Percentiles rank a stretch among this genome's conserved stretches.
Evolutionary conservation across 208 protist genomes (phyloP).

Genomic region (Acanthamoeba healyi): DNA sequence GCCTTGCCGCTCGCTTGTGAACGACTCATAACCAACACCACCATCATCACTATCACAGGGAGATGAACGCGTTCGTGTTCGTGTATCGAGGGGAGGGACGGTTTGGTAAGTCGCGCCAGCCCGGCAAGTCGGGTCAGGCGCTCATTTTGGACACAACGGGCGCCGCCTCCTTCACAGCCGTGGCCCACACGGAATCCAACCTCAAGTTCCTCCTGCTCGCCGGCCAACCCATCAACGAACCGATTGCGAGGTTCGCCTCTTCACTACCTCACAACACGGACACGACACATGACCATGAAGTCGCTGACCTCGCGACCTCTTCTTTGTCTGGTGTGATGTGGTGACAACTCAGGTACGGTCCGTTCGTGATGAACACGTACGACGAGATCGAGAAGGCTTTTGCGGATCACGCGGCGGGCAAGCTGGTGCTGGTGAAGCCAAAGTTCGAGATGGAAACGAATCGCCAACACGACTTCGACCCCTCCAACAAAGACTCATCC

Average conservation of each 20-base stretch:
- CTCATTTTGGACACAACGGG: conserved; percentile 36
- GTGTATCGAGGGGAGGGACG: conserved; percentile 80
- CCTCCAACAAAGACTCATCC: conserved; percentile 47
- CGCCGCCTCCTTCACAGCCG: conserved; percentile 29
- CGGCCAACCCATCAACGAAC: conserved; percentile 91
- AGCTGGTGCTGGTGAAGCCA: conserved; percentile 50
- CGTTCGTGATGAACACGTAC: conserved; percentile 96
- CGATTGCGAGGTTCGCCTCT: conserved; percentile 87
- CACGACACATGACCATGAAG: not conserved
- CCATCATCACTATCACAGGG: not conserved
- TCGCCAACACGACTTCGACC: conserved; percentile 20
- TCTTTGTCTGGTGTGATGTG: not conserved
- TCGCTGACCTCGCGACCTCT: not conserved
- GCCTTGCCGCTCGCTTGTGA: not conserved
- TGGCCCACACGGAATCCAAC: conserved; percentile 17
- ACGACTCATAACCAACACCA: not conserved
- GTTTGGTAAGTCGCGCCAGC: conserved; percentile 78
- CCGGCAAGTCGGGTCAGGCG: conserved; percentile 12
- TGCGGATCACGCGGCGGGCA: conserved; percentile 88
- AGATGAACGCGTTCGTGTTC: conserved; percentile 82
- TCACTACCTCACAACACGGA: too few relatives aligned
- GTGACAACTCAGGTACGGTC: conserved; percentile 93
- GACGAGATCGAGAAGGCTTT: conserved; percentile 94
- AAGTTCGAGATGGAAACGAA: conserved; percentile 63
- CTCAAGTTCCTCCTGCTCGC: conserved; percentile 87